Conservation (phyloP, 208 protist species). For the Hexamita inflata region DNA sequence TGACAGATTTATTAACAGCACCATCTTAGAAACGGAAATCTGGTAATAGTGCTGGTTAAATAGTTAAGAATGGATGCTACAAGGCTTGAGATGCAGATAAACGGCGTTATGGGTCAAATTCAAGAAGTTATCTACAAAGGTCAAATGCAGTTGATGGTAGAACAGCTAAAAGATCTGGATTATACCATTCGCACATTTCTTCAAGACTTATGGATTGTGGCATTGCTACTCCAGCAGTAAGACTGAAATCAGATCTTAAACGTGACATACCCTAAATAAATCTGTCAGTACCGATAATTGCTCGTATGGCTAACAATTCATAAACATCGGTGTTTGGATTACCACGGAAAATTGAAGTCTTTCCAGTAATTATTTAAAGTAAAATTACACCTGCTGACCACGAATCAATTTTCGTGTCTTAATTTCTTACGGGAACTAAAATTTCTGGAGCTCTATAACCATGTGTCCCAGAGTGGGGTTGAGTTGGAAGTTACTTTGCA, state of each 20-base stretch:
- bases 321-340: constrained; percentile 21
- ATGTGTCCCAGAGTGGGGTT: constrained; percentile 29
- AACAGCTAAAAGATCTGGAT: constrained; percentile 26
- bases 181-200: constrained; percentile 18
- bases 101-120: constrained; percentile 6
- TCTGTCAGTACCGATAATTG: constrained; percentile 10
- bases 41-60: not conserved
- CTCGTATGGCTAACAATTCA: constrained; percentile 13
- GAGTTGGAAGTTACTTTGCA: not conserved
- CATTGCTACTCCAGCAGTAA: constrained; percentile 14
- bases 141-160: constrained; percentile 12
- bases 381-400: constrained; percentile 25
- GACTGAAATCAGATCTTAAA: not conserved
- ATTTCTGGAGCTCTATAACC: constrained; percentile 32
- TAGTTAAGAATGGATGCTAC: constrained; percentile 11
- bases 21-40: constrained; percentile 24
- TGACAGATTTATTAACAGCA: not conserved
- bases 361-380: constrained; percentile 24
- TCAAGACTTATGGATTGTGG: not conserved
- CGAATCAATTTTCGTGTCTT: constrained; percentile 13
- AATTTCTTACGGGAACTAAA: constrained; percentile 14
- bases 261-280: constrained; percentile 21
- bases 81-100: constrained; percentile 4
- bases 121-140: not conserved
- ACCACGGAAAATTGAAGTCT: constrained; percentile 25